phyloP scores from a whole-genome alignment of 2,329 filamentous ascomycete species.

The Xylaria sp. region DNA sequence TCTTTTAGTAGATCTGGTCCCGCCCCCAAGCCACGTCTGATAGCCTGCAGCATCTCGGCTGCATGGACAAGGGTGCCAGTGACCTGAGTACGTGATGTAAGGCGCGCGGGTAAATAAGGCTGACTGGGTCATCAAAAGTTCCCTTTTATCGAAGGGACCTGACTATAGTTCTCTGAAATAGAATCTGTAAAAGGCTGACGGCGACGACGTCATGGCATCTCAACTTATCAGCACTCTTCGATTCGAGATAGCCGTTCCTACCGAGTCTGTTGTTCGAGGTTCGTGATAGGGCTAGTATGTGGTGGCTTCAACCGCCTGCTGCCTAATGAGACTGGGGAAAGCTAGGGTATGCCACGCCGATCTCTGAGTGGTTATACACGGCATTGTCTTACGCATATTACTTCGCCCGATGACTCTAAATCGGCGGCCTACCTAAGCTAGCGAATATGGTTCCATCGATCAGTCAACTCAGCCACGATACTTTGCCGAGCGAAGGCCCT shows the following conservation, averaged over 20 bases:
- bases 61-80: not conserved
- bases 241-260: not conserved
- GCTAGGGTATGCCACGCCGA: conserved; percentile 1
- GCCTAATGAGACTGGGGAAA: conserved; percentile 17
- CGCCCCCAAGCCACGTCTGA: conserved; percentile 8
- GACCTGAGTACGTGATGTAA: not conserved
- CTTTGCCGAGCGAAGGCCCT: not conserved
- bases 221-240: not conserved
- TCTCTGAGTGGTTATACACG: not conserved
- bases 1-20: not conserved
- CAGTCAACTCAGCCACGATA: conserved; percentile 13
- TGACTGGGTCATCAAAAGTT: conserved; percentile 7
- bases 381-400: conserved; percentile 13
- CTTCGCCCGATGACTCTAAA: conserved; percentile 8
- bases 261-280: not conserved
- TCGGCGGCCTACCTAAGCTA: not conserved
- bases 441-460: conserved; percentile 6
- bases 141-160: not conserved
- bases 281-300: not conserved
- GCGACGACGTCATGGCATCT: not conserved
- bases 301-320: conserved; percentile 21
- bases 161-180: no score
- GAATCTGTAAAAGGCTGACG: no score
- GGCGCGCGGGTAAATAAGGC: conserved; percentile 11
- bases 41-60: conserved; percentile 4